These are phyloP conservation scores for Cyclotella distinguenda DNA, from an alignment of 108 stramenopile genomes.

Conservation along the genomic window DNA sequence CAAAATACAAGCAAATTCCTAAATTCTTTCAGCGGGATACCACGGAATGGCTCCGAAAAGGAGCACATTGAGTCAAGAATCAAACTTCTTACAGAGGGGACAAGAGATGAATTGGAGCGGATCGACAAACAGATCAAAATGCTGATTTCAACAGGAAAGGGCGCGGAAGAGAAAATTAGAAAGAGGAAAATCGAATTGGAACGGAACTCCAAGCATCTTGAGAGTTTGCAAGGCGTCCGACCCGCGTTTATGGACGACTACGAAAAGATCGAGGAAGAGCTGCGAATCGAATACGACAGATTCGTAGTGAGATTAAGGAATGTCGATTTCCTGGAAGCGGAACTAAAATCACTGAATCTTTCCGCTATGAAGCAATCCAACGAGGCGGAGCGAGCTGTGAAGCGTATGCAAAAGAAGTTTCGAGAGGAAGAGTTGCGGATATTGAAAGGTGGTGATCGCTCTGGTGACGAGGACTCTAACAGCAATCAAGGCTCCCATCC, in stretches of 20 bases:
- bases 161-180: slow-evolving; percentile 33
- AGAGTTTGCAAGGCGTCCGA: slow-evolving; percentile 57
- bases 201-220: slow-evolving; percentile 35
- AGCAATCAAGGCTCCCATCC: background rate
- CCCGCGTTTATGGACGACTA: slow-evolving; percentile 88
- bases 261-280: slow-evolving; percentile 79
- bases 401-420: slow-evolving; percentile 57
- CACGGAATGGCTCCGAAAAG: background rate
- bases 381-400: slow-evolving; percentile 57
- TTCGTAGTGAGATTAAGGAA: slow-evolving; percentile 65
- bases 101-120: slow-evolving; percentile 16
- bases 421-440: slow-evolving; percentile 52
- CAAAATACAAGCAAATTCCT: slow-evolving; percentile 20
- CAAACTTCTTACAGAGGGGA: slow-evolving; percentile 18
- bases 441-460: slow-evolving; percentile 23
- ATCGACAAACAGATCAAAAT: slow-evolving; percentile 35
- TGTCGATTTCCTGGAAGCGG: slow-evolving; percentile 77
- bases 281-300: slow-evolving; percentile 77
- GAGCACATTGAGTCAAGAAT: slow-evolving; percentile 14
- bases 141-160: slow-evolving; percentile 28
- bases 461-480: background rate
- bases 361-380: slow-evolving; percentile 45
- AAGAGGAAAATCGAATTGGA: slow-evolving; percentile 45
- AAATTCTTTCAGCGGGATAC: slow-evolving; percentile 13
- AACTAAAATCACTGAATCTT: slow-evolving; percentile 53